Base-by-base conservation (phyloP, 176 grass and related monocot genomes). In the Ampelocalamus luodianensis region DNA sequence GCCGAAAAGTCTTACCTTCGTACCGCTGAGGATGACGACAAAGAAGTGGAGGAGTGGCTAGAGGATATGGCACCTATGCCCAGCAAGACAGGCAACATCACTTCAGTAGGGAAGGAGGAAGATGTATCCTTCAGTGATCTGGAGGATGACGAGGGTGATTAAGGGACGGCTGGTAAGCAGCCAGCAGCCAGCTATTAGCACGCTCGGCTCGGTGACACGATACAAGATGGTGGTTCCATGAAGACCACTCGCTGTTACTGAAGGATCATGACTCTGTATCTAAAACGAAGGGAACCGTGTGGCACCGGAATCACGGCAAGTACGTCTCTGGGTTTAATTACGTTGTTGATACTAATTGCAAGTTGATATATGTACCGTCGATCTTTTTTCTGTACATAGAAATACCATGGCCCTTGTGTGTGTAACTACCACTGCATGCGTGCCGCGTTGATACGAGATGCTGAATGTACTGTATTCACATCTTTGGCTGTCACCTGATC, bases 71-170 rank as follows among this genome's bases (percentile, higher is more conserved):
- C 79, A 1, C 8, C 37, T 16, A 71, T 59, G 48, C 24, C 81
- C 48, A 74, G 49, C 37, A 90, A 71, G 85, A 69, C 79, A 50
- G 75, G 58, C 27, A 61, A 71, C 48, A 58, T 80, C 16, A 44
- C 71, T 78, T 39, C 40, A 12, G 61, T 27, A 17, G 88, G 40
- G 24, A 74, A 90, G 55, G 88, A 89, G 4, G 93, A 95, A 81
- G 93, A 92, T 75, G 83, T 95, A 32, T 95, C 88, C 42, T 95
- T 95, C 71, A 92, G 93, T 64, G 90, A 95, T 88, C 72, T 95
- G 65, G 93, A 95, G 83, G 87, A 94, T 76, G 87, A 88, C 37
- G 85, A 91, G 11, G 85, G 65, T 71, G 82, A 91, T 78, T 81
- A 65, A 45, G 63, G 68, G 42, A 8, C 22, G 43, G 45, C 70